Evolutionary conservation across 2,329 filamentous ascomycete species (phyloP), one percentile per base, ranked within the genome.

Genomic region (Zasmidium citrigriseum): DNA sequence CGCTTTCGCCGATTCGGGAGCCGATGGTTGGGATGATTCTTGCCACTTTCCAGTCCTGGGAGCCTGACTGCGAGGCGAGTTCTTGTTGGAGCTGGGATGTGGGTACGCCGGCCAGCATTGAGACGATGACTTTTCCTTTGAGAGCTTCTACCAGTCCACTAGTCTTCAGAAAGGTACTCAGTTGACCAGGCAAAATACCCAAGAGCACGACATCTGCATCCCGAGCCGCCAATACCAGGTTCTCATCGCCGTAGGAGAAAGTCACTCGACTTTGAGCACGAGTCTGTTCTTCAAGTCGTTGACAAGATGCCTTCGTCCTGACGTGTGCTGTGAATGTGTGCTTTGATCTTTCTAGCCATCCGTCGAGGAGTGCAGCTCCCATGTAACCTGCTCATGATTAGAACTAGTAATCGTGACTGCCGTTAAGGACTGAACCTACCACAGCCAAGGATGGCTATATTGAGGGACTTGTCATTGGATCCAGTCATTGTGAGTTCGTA

Each of bases 21-120:
- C 60, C 65, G 12, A 67, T 59, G 10, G 62, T 67, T 12, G 65
- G 65, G n/a, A 67, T 67, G 22, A 62, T 60, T 12, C 61, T 58
- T 0, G 61, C 55, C 7, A 66, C 52, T 48, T 60, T 52, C 16
- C 64, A 64, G 14, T 59, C 53, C 7, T 38, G 9, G 16, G 22
- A 25, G 10, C 7, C 18, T 5, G 24, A 14, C 12, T 25, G 4
- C 4, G 22, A 25, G 45, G 45, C 41, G 18, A 60, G 22, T 12
- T 59, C 58, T n/a, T 59, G 48, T 2, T 59, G 44, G 18, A 66
- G 29, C 18, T 67, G 64, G 1, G 46, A 51, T 21, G 57, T 61
- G 7, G 62, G 58, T 22, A 64, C 62, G 4, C 65, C 65, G 1
- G 65, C 65, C 34, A 67, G 48, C 46, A 67, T 50, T 48, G 64